Evolutionary conservation across 495 filamentous ascomycete species (phyloP).

Genomic region (Parathielavia hyrcaniae): DNA sequence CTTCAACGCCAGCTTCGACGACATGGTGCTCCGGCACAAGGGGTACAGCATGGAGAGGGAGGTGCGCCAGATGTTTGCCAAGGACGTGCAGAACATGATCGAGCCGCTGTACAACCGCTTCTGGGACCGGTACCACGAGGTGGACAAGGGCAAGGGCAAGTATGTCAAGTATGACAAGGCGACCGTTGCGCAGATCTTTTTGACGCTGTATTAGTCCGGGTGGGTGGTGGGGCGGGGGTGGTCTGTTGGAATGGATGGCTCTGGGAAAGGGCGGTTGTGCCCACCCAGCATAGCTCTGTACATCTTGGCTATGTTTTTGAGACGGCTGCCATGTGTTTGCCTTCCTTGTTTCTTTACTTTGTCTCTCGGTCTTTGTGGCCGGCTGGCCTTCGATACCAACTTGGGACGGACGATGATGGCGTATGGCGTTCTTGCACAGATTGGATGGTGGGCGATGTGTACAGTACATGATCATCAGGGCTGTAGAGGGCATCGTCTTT

Average conservation of each 20-base stretch:
- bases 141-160: constrained; percentile 94
- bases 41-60: constrained; percentile 77
- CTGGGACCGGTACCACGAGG: constrained; percentile 95
- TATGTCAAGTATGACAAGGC: constrained; percentile 96
- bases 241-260: neutral
- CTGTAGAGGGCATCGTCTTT: too few relatives aligned
- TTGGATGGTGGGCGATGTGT: neutral
- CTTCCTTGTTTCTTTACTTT: neutral
- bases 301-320: too few relatives aligned
- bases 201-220: constrained; percentile 37
- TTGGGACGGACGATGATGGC: neutral
- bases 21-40: constrained; percentile 75
- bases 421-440: constrained; percentile 7
- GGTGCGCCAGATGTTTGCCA: constrained; percentile 66
- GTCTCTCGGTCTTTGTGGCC: neutral
- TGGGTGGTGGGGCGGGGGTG: neutral
- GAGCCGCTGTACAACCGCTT: constrained; percentile 93
- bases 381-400: neutral
- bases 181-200: constrained; percentile 50
- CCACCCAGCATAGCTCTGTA: too few relatives aligned
- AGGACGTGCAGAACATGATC: constrained; percentile 80
- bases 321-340: neutral
- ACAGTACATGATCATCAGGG: neutral
- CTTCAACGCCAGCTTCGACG: constrained; percentile 89
- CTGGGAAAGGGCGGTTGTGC: neutral